phyloP scores from a whole-genome alignment of 176 grass and related monocot genomes.

The Avena insularis region DNA sequence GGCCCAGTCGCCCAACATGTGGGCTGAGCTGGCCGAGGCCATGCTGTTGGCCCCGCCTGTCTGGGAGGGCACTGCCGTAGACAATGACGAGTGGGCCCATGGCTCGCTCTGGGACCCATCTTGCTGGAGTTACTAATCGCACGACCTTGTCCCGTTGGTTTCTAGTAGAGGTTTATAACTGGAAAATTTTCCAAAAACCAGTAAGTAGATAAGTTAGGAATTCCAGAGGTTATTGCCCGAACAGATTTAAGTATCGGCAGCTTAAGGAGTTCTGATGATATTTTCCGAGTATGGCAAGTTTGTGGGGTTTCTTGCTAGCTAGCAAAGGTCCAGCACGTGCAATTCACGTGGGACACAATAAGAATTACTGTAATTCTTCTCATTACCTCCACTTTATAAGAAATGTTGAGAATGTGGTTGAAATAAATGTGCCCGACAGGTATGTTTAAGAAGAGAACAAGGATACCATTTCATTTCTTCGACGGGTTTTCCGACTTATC shows the following conservation, averaged over 20 bases:
- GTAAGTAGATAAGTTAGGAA: not conserved
- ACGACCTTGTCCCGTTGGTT: slow-evolving; percentile 3
- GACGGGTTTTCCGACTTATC: too few species aligned
- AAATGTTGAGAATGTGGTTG: not conserved
- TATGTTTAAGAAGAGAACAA: not conserved
- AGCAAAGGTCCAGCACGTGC: slow-evolving; percentile 48
- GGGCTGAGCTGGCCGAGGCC: slow-evolving; percentile 89
- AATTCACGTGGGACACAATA: slow-evolving; percentile 55
- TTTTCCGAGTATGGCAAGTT: not conserved
- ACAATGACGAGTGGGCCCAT: slow-evolving; percentile 79
- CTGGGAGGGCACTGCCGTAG: slow-evolving; percentile 46
- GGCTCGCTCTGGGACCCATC: slow-evolving; percentile 69
- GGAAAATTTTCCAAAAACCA: not conserved
- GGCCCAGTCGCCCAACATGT: slow-evolving; percentile 71
- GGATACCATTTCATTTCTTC: not conserved
- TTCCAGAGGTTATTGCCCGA: slow-evolving; percentile 3
- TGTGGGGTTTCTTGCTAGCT: slow-evolving; percentile 1
- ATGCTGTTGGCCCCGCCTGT: slow-evolving; percentile 84
- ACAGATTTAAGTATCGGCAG: not conserved
- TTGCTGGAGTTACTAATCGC: slow-evolving; percentile 46
- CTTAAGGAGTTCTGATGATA: slow-evolving; percentile 23
- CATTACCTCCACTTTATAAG: slow-evolving; percentile 15
- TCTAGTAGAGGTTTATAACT: slow-evolving; percentile 26
- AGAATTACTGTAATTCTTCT: slow-evolving; percentile 9
- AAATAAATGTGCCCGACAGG: not conserved